phyloP scores from a whole-genome alignment of 2,329 filamentous ascomycete genomes.

The Huntiella abstrusa region DNA sequence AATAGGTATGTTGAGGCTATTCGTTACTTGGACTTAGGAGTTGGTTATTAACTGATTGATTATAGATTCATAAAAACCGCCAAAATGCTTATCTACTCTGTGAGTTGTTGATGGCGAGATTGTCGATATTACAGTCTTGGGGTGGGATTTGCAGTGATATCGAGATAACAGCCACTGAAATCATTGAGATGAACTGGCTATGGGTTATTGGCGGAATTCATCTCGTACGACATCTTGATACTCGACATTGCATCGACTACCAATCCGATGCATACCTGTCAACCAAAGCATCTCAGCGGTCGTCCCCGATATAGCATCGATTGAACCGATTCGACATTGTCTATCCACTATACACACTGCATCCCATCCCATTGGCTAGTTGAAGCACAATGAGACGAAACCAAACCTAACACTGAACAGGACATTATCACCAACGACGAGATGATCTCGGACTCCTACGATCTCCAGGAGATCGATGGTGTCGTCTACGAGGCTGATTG shows the following conservation, averaged over 20 bases:
- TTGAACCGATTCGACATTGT: neutral
- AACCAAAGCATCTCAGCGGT: too few relatives aligned
- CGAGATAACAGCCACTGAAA: too few relatives aligned
- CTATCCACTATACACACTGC: neutral
- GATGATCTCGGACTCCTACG: slow-evolving; percentile 89
- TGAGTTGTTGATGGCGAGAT: slow-evolving; percentile 19
- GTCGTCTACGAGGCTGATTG: slow-evolving; percentile 83
- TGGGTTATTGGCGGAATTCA: too few relatives aligned
- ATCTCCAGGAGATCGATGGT: slow-evolving; percentile 61
- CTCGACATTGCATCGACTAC: too few relatives aligned
- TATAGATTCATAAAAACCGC: slow-evolving; percentile 17
- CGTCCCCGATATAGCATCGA: neutral
- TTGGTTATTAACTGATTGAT: neutral
- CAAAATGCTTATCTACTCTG: slow-evolving; percentile 61
- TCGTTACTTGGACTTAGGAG: neutral
- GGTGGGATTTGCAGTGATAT: too few relatives aligned
- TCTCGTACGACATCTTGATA: too few relatives aligned
- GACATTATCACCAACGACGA: slow-evolving; percentile 82
- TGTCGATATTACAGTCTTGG: too few relatives aligned
- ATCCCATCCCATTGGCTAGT: too few relatives aligned
- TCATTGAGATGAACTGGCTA: too few relatives aligned
- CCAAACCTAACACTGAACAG: slow-evolving; percentile 28
- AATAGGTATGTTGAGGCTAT: neutral
- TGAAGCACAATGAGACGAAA: neutral
- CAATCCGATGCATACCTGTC: too few relatives aligned